A percentile compares a stretch with the other conserved stretches of the same genome.
phyloP scores from a whole-genome alignment of 1,139 yeast genomes.

The Pneumocystis jirovecii region DNA sequence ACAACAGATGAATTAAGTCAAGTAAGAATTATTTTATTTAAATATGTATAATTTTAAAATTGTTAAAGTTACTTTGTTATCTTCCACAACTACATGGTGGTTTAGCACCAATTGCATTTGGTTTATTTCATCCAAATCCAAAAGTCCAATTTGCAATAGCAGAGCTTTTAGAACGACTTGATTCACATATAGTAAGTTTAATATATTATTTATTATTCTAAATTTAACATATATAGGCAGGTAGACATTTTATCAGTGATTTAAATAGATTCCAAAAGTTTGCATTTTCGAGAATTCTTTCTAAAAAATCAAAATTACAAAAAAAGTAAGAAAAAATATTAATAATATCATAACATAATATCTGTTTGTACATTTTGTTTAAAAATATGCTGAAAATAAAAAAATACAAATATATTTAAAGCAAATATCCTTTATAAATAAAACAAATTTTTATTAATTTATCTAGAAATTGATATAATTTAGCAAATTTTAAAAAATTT shows the following conservation, averaged over 20 bases:
- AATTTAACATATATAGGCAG: conserved; percentile 5
- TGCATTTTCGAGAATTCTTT: conserved; percentile 14
- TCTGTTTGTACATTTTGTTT: neutral
- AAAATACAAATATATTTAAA: neutral
- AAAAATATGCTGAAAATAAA: neutral
- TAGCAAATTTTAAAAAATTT: neutral
- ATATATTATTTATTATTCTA: conserved; percentile 16
- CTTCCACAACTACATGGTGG: conserved; percentile 16
- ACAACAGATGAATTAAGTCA: conserved; percentile 23
- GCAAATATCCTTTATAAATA: neutral
- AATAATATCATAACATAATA: neutral
- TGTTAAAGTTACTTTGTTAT: conserved; percentile 15
- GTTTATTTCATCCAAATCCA: conserved; percentile 24
- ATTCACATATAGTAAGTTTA: conserved; percentile 20
- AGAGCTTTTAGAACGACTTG: conserved; percentile 21
- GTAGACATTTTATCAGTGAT: conserved; percentile 16
- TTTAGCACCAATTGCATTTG: conserved; percentile 23
- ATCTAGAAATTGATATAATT: neutral
- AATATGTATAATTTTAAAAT: neutral
- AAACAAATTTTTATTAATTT: too few relatives aligned
- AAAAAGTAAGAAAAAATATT: neutral
- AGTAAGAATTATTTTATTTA: neutral
- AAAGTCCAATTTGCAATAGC: conserved; percentile 21
- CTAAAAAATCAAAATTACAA: conserved; percentile 1
- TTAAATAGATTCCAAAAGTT: conserved; percentile 21